A percentile compares a stretch with the other conserved stretches of the same genome.
phyloP scores from a whole-genome alignment of 2,329 filamentous ascomycete species.

The Dothistroma septosporum region DNA sequence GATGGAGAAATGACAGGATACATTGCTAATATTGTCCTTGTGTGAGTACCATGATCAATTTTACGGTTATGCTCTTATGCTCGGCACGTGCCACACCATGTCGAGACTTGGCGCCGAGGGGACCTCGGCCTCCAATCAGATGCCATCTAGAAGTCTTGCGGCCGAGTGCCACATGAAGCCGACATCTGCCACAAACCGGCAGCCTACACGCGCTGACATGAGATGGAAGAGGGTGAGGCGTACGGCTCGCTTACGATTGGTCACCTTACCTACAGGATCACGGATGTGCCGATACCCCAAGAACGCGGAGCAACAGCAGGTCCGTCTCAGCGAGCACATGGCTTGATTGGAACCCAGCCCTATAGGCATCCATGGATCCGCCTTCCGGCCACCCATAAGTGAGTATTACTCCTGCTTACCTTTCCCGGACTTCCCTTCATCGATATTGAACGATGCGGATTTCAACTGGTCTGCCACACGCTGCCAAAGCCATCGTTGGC shows the following conservation, averaged over 20 bases:
- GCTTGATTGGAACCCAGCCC: not conserved
- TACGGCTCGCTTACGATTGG: not conserved
- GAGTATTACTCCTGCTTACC: not conserved
- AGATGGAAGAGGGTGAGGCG: not conserved
- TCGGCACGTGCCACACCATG: too few species aligned
- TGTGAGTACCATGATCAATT: too few species aligned
- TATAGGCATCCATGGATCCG: not conserved
- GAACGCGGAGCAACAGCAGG: not conserved
- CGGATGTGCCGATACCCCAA: not conserved
- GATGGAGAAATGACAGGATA: too few species aligned
- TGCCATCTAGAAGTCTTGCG: not conserved
- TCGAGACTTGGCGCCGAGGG: too few species aligned
- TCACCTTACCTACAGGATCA: not conserved
- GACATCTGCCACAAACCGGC: not conserved
- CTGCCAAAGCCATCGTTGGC: slow-evolving; percentile 28
- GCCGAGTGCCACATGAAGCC: not conserved
- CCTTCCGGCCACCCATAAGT: not conserved
- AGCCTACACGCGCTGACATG: too few species aligned
- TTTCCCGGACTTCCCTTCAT: not conserved
- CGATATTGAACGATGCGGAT: slow-evolving; percentile 12
- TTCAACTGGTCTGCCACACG: slow-evolving; percentile 6
- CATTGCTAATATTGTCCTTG: too few species aligned
- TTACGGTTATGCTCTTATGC: too few species aligned
- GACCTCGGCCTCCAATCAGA: not conserved
- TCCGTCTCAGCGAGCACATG: not conserved